phyloP scores from a whole-genome alignment of 192 early-diverging fungal genomes.

The Podila horticola region DNA sequence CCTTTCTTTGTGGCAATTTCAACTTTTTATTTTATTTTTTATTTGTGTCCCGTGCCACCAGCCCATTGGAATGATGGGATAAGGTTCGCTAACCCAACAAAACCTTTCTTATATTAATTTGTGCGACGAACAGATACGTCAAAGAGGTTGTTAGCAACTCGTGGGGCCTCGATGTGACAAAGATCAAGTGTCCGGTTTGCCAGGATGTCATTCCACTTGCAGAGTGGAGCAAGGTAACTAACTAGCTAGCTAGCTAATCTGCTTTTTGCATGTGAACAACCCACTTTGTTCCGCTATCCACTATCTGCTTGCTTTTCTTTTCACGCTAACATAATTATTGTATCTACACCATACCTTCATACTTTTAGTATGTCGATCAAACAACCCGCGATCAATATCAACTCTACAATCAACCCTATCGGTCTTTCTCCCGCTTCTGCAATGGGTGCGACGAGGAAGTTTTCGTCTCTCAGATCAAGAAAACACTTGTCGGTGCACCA shows the following conservation, averaged over 20 bases:
- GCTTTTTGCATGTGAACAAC: background rate
- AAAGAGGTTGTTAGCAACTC: slow-evolving; percentile 66
- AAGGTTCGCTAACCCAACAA: too few relatives aligned
- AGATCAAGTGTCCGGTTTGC: slow-evolving; percentile 69
- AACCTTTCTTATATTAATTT: background rate
- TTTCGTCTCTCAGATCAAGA: slow-evolving; percentile 45
- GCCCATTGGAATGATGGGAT: too few relatives aligned
- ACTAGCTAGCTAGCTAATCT: background rate
- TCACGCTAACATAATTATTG: background rate
- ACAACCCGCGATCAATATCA: slow-evolving; percentile 55
- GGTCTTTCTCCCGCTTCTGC: slow-evolving; percentile 62
- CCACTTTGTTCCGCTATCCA: background rate
- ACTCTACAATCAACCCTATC: slow-evolving; percentile 65
- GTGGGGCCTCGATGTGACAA: slow-evolving; percentile 67
- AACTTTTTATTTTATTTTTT: background rate
- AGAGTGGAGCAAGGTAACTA: slow-evolving; percentile 61
- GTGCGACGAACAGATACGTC: slow-evolving; percentile 53
- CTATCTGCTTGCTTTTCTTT: background rate
- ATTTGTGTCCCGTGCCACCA: too few relatives aligned
- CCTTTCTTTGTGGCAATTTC: background rate
- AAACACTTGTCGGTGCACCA: slow-evolving; percentile 3
- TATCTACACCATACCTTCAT: background rate
- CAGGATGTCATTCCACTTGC: slow-evolving; percentile 56
- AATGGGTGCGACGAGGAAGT: slow-evolving; percentile 59
- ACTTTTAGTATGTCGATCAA: slow-evolving; percentile 58